phyloP scores from a whole-genome alignment of 1,284 basidiomycete genomes.

The Trametes hirsuta region DNA sequence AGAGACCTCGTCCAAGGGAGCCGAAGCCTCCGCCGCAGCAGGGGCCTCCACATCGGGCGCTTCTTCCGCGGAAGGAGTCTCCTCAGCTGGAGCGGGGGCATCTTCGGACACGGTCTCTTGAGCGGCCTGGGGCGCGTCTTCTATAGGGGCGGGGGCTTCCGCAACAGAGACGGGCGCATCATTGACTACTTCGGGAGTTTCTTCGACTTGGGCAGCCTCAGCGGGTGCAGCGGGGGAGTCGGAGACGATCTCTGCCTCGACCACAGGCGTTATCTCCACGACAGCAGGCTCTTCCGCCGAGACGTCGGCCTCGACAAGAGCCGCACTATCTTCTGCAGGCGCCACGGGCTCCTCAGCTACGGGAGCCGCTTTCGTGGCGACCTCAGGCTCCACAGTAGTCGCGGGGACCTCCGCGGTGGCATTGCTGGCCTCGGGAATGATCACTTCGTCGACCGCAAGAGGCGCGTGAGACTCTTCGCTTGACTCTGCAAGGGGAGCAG shows the following conservation, averaged over 20 bases:
- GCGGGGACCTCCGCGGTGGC: background rate
- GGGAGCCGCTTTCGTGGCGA: background rate
- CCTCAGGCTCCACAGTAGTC: background rate
- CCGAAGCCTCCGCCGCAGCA: background rate
- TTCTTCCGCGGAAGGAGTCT: background rate
- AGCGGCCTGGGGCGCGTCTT: background rate
- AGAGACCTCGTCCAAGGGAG: background rate
- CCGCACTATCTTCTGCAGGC: no score
- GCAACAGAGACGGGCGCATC: constrained; percentile 3
- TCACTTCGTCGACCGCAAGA: background rate
- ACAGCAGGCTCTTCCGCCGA: no score
- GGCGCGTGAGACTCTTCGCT: background rate
- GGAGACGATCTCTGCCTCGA: no score
- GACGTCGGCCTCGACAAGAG: no score
- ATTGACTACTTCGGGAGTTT: background rate
- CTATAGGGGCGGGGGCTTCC: background rate
- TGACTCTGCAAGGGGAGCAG: constrained; percentile 1
- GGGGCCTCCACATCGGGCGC: background rate
- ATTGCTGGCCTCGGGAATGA: background rate
- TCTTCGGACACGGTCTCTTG: constrained; percentile 4
- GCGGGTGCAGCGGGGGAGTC: background rate
- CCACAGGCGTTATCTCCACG: no score
- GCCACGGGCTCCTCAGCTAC: background rate
- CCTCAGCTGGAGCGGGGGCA: background rate
- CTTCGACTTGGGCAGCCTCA: background rate